These are phyloP conservation scores for Botrytis fabae DNA, from an alignment of 2,329 filamentous ascomycete species.

Conservation along the genomic window DNA sequence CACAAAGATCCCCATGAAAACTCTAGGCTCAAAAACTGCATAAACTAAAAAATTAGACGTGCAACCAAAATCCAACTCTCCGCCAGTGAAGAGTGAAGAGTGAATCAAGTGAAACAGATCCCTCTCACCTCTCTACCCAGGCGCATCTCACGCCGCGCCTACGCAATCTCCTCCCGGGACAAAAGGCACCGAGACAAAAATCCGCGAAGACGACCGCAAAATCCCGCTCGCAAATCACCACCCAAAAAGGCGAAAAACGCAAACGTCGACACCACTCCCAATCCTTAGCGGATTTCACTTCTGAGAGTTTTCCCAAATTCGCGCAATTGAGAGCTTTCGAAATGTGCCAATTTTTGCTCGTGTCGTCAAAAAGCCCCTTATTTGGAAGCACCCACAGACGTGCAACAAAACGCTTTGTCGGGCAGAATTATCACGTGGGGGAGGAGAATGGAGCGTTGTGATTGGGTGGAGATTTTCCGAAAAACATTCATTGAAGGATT, in stretches of 20 bases:
- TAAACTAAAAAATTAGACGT: not conserved
- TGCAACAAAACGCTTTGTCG: constrained; percentile 1
- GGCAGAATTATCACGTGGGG: not conserved
- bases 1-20: not conserved
- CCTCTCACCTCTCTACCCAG: not conserved
- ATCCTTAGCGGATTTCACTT: not conserved
- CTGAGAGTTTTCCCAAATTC: constrained; percentile 15
- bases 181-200: not conserved
- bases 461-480: not conserved
- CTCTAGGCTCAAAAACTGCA: not conserved
- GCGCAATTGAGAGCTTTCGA: constrained; percentile 8
- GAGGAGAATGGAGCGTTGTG: not conserved
- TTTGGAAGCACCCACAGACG: constrained; percentile 2
- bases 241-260: constrained; percentile 2
- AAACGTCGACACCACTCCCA: constrained; percentile 4
- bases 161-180: not conserved
- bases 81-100: not conserved
- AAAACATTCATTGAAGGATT: not conserved
- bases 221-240: not conserved
- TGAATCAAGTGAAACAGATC: not conserved
- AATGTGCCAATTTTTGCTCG: not conserved
- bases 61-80: not conserved
- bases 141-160: not conserved
- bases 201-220: not conserved
- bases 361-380: not conserved